A percentile compares a stretch with the other conserved stretches of the same genome.
phyloP scores from a whole-genome alignment of 345 rosid genomes.

The Adansonia digitata region DNA sequence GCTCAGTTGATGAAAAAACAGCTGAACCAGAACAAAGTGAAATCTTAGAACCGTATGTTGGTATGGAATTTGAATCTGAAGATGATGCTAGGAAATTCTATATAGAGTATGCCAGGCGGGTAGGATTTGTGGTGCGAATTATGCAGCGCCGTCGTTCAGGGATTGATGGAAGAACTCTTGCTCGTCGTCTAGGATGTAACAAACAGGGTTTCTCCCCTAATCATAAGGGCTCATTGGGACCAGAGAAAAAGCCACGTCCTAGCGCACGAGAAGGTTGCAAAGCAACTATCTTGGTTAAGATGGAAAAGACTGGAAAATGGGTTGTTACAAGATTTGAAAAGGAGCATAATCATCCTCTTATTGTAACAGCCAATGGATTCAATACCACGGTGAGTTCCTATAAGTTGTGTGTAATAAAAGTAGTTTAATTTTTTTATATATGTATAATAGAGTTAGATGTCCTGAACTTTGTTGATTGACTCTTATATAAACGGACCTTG shows the following conservation, averaged over 20 bases:
- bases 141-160: slow-evolving; percentile 86
- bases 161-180: slow-evolving; percentile 69
- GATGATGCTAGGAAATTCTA: slow-evolving; percentile 66
- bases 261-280: slow-evolving; percentile 84
- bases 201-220: slow-evolving; percentile 75
- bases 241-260: slow-evolving; percentile 50
- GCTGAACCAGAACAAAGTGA: slow-evolving; percentile 30
- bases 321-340: slow-evolving; percentile 70
- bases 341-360: slow-evolving; percentile 74
- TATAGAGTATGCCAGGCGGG: slow-evolving; percentile 51
- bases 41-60: slow-evolving; percentile 55
- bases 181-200: slow-evolving; percentile 81
- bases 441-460: not conserved
- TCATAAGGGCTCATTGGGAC: slow-evolving; percentile 32
- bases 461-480: slow-evolving; percentile 1
- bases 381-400: slow-evolving; percentile 42
- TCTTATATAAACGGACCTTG: not conserved
- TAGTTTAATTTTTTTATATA: not conserved
- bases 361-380: slow-evolving; percentile 39
- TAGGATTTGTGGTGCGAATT: slow-evolving; percentile 67
- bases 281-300: slow-evolving; percentile 68
- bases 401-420: not conserved
- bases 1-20: slow-evolving; percentile 34
- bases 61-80: slow-evolving; percentile 80
- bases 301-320: slow-evolving; percentile 84